Percentiles rank a stretch among this genome's conserved stretches.
Evolutionary conservation across 768 basidiomycete species (phyloP).

Genomic region (Rhizopogon vesiculosus): DNA sequence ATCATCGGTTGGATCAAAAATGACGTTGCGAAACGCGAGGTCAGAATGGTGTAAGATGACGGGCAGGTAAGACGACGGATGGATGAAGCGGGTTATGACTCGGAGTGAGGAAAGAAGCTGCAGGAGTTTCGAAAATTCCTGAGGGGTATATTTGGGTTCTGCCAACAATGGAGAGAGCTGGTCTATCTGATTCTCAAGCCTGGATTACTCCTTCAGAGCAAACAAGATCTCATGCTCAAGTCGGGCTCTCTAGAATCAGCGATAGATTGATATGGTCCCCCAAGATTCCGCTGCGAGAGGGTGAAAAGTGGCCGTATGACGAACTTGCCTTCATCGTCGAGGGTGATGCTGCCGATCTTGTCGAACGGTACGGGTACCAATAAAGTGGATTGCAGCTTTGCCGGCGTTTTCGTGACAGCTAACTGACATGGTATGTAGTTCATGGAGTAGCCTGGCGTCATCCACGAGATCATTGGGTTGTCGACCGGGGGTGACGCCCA

Average conservation of each 20-base stretch:
- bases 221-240: neutral
- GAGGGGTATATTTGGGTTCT: neutral
- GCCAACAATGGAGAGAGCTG: neutral
- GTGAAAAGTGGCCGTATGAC: neutral
- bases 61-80: neutral
- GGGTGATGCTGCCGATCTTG: neutral
- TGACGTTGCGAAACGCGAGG: slow-evolving; percentile 3
- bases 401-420: neutral
- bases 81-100: neutral
- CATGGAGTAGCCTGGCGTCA: neutral
- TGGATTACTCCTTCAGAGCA: neutral
- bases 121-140: neutral
- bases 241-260: neutral
- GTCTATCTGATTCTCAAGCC: neutral
- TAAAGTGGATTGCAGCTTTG: neutral
- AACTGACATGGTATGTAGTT: neutral
- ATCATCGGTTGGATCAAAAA: too few species aligned
- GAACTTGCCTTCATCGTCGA: neutral
- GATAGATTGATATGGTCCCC: neutral
- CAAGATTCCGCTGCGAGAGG: neutral
- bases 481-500: neutral
- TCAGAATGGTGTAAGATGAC: neutral
- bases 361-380: neutral
- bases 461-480: neutral
- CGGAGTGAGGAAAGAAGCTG: neutral